A percentile compares a stretch with the other conserved stretches of the same genome.
Evolutionary conservation across 176 grass and related monocot species (phyloP).

Genomic region (Luzula sylvatica): DNA sequence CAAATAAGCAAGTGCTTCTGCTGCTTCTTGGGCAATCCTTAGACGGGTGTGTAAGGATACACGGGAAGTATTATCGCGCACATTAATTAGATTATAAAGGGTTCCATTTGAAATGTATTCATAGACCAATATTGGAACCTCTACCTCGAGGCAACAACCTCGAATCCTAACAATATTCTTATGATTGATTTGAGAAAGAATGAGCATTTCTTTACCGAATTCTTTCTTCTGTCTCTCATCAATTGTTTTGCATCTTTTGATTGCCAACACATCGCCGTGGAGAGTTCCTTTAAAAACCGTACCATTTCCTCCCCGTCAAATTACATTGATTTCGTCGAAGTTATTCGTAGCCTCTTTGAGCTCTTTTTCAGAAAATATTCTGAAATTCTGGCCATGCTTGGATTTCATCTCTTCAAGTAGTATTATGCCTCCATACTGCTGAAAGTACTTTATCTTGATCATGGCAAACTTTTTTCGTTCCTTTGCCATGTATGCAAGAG

Average conservation of each 20-base stretch:
- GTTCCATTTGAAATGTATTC: constrained; percentile 43
- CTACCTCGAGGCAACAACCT: constrained; percentile 49
- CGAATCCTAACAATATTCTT: constrained; percentile 38
- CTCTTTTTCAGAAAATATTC: constrained; percentile 48
- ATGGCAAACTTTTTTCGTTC: constrained; percentile 29
- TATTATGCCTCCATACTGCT: constrained; percentile 48
- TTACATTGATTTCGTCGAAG: constrained; percentile 43
- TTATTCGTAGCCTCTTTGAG: constrained; percentile 39
- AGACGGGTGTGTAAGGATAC: constrained; percentile 23
- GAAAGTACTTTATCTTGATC: constrained; percentile 42
- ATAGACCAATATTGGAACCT: constrained; percentile 49
- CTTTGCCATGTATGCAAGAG: constrained; percentile 24
- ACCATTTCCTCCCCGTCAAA: constrained; percentile 63
- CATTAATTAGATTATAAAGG: constrained; percentile 31
- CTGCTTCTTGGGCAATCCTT: constrained; percentile 32
- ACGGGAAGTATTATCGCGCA: background rate
- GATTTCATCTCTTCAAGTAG: constrained; percentile 54
- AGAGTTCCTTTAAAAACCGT: constrained; percentile 58
- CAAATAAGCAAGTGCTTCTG: constrained; percentile 54
- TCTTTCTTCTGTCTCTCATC: constrained; percentile 63
- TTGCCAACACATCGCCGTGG: constrained; percentile 30
- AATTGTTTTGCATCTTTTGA: constrained; percentile 33
- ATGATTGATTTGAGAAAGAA: constrained; percentile 66
- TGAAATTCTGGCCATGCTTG: constrained; percentile 45
- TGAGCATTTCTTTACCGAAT: constrained; percentile 71